Percentiles rank a stretch among this genome's conserved stretches.
These are phyloP conservation scores for Neurospora africana DNA, from an alignment of 495 filamentous ascomycete genomes.

Conservation along the genomic window DNA sequence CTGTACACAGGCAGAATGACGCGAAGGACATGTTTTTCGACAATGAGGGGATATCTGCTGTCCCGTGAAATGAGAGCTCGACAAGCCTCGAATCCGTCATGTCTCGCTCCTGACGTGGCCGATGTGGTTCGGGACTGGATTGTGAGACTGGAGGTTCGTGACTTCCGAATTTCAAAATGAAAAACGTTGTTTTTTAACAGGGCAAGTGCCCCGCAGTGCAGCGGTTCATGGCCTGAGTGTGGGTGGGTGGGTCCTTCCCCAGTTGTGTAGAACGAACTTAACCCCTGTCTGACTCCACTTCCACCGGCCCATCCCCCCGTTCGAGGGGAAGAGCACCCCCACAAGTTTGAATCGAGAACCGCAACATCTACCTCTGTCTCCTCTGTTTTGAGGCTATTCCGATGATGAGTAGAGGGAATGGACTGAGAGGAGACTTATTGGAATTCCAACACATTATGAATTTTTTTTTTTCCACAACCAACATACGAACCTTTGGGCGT, in stretches of 20 bases:
- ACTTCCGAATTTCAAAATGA: not conserved
- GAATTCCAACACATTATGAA: not conserved
- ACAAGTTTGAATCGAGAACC: not conserved
- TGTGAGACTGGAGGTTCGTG: not conserved
- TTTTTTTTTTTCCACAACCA: not conserved
- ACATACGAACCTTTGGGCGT: not conserved
- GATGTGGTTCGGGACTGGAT: not conserved
- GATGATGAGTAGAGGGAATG: not conserved
- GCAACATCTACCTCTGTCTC: no score
- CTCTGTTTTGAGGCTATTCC: not conserved
- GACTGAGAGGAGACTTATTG: not conserved
- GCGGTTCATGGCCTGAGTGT: not conserved
- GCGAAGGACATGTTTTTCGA: not conserved
- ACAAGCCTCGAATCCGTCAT: not conserved
- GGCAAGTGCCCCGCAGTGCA: not conserved
- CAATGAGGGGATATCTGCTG: not conserved
- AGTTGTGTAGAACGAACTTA: not conserved
- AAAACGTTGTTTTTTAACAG: not conserved
- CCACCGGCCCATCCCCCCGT: not conserved
- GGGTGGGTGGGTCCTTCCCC: not conserved
- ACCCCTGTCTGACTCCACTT: not conserved
- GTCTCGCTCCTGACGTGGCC: not conserved
- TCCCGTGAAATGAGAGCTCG: not conserved
- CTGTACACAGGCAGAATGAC: not conserved
- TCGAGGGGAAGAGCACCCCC: not conserved